A percentile compares a stretch with the other conserved stretches of the same genome.
These are phyloP conservation scores for Penicillium sclerotiorum DNA, from an alignment of 2,329 filamentous ascomycete species.

Conservation along the genomic window DNA sequence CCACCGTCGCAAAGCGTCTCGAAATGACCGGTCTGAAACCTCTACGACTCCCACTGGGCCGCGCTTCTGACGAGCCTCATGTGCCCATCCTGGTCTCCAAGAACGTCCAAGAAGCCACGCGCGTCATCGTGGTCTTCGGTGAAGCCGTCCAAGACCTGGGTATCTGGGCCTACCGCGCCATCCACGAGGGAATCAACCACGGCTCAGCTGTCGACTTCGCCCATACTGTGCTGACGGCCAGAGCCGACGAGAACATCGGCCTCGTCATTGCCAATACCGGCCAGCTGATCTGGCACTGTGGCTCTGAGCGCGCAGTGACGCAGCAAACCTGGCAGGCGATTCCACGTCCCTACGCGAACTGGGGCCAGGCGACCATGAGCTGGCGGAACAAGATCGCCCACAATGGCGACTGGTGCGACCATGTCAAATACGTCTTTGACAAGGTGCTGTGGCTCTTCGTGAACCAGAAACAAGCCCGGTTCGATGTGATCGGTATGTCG, in stretches of 20 bases:
- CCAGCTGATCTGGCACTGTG: conserved; percentile 75
- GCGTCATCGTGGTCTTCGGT: conserved; percentile 74
- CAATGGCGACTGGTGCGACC: conserved; percentile 60
- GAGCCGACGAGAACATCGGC: conserved; percentile 28
- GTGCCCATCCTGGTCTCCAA: conserved; percentile 69
- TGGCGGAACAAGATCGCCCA: conserved; percentile 64
- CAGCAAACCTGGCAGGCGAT: conserved; percentile 58
- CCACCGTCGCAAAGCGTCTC: conserved; percentile 65
- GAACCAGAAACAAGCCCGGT: conserved; percentile 48
- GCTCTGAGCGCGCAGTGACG: conserved; percentile 63
- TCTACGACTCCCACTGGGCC: conserved; percentile 58
- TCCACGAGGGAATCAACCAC: conserved; percentile 65
- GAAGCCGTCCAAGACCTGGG: conserved; percentile 73
- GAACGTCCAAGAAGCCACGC: conserved; percentile 60
- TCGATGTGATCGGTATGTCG: conserved; percentile 73
- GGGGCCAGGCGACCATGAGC: conserved; percentile 55
- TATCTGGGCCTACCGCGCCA: conserved; percentile 69
- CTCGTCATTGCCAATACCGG: conserved; percentile 78
- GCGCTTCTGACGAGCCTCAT: conserved; percentile 55
- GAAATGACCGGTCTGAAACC: conserved; percentile 61
- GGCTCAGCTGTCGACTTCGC: conserved; percentile 73
- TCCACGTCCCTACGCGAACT: conserved; percentile 65
- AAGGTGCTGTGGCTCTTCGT: conserved; percentile 55
- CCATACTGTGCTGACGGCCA: conserved; percentile 42
- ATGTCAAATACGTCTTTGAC: conserved; percentile 69